Conservation (phyloP, 495 filamentous ascomycete genomes). For the Lichina pygmaea region DNA sequence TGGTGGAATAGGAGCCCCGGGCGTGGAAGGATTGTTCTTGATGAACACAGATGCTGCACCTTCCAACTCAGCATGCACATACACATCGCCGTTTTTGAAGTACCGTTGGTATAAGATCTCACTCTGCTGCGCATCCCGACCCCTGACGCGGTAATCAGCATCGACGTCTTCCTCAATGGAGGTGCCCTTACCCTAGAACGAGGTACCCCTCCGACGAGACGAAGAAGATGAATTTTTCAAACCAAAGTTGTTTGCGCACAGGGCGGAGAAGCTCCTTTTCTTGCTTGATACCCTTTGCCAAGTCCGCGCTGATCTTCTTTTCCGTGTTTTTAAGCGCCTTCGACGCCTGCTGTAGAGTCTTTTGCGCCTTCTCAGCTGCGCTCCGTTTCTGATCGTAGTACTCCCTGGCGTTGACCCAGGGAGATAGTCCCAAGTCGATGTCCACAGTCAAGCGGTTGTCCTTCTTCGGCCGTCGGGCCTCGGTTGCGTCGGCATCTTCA, state of each 20-base stretch:
- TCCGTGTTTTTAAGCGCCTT: constrained; percentile 75
- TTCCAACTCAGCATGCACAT: constrained; percentile 71
- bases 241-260: constrained; percentile 65
- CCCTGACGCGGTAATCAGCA: constrained; percentile 17
- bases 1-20: constrained; percentile 68
- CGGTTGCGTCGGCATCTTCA: constrained; percentile 13
- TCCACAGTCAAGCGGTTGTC: constrained; percentile 38
- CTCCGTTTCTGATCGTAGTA: constrained; percentile 75
- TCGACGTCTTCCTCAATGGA: neutral
- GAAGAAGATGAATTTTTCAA: constrained; percentile 90
- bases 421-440: constrained; percentile 53
- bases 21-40: constrained; percentile 49
- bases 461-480: constrained; percentile 13
- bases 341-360: constrained; percentile 54
- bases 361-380: constrained; percentile 64
- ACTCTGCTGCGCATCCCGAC: constrained; percentile 69
- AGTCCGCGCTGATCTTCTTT: constrained; percentile 58
- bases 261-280: constrained; percentile 75
- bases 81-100: constrained; percentile 68
- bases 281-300: constrained; percentile 67
- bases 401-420: constrained; percentile 69
- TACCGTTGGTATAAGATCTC: constrained; percentile 72
- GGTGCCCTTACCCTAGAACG: constrained; percentile 26
- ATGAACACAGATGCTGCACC: constrained; percentile 64
- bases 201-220: constrained; percentile 90